phyloP scores from a whole-genome alignment of 2,329 filamentous ascomycete genomes.

The Aspergillus quadricinctus region DNA sequence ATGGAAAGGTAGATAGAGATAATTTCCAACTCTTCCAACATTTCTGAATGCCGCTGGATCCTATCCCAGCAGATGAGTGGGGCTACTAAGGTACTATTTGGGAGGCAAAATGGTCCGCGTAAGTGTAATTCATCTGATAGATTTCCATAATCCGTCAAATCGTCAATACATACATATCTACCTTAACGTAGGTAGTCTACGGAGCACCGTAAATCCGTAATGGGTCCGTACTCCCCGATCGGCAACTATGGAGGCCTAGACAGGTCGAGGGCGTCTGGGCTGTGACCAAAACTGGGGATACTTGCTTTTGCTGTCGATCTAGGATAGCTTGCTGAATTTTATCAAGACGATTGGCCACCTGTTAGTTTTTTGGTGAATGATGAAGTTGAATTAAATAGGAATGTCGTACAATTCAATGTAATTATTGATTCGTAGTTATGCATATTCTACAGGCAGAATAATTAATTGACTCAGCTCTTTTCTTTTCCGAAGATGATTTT shows the following conservation, averaged over 20 bases:
- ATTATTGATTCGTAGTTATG: not conserved
- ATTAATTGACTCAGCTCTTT: not conserved
- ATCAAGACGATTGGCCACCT: not conserved
- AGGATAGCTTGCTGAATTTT: not conserved
- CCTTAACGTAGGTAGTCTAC: no score
- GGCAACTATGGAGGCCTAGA: slow-evolving; percentile 20
- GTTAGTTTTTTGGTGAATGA: not conserved
- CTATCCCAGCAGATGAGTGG: not conserved
- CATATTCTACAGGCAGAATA: not conserved
- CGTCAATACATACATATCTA: no score
- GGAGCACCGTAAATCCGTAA: not conserved
- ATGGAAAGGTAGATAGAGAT: no score
- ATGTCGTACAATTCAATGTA: not conserved
- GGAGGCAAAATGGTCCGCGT: slow-evolving; percentile 13
- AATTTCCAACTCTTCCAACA: not conserved
- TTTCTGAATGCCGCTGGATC: not conserved
- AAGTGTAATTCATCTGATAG: not conserved
- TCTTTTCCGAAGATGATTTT: not conserved
- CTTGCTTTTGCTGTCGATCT: not conserved
- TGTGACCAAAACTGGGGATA: not conserved
- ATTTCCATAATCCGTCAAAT: no score
- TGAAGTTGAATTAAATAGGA: not conserved
- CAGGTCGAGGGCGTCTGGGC: slow-evolving; percentile 10
- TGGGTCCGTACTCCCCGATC: slow-evolving; percentile 12
- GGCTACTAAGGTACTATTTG: not conserved